Evolutionary conservation across 768 basidiomycete species (phyloP), one percentile per base, ranked within the genome.

Genomic region (Naganishia onofrii): DNA sequence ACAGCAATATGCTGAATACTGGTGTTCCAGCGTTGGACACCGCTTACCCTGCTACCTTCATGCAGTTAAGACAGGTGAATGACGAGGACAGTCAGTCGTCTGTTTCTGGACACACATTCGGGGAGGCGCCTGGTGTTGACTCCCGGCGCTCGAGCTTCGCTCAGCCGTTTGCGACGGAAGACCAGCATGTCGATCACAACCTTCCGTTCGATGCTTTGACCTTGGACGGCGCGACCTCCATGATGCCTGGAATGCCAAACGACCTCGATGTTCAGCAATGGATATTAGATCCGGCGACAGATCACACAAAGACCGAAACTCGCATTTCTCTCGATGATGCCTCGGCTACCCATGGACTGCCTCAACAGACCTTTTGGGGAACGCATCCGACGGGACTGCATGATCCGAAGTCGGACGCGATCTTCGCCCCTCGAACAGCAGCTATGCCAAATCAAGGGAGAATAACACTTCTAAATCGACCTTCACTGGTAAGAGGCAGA

Each of bases 81-180:
- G 60, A 63, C 3, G 60, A 63, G 46, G 60, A 63, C 26, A 42
- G 60, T 21, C 60, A 44, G 15, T 63, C 60, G 13, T 42, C 60
- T 8, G 60, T 42, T 6, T 63, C 60, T 1, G 60, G 23, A 26
- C 23, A 63, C 17, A 63, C 60, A 28, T 63, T 44, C 15, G 60
- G 38, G 5, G 21, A 46, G 1, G 12, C n/a, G 29, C 23, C 60
- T 28, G 23, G n/a, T 42, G 60, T 42, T 2, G 38, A 29, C 23
- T 63, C 60, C 29, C 38, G 60, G 23, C 36, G 60, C 23, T 63
- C 60, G 15, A 63, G 60, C 42, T 26, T 63, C 42, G 60, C 60
- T 5, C 9, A 34, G 13, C n/a, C 60, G 6, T 63, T 46, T 34
- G 26, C 60, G 23, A 26, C 26, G 42, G 60, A 29, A 21, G 60